A percentile compares a stretch with the other conserved stretches of the same genome.
Conservation (phyloP, 306 rosid genomes). For the Chamaecrista fasciculata region DNA sequence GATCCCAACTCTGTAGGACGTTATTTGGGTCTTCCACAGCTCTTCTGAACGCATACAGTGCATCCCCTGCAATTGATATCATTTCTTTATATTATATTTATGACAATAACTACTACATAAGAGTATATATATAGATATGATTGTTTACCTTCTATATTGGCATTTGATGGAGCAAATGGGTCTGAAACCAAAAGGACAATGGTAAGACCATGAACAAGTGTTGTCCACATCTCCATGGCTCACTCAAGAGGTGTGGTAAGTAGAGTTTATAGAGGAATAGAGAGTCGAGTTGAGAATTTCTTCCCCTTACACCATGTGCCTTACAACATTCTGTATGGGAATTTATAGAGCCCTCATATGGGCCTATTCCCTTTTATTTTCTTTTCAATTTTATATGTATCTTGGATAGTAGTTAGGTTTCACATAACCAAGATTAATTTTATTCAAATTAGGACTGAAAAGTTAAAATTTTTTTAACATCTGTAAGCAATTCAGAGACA, state of each 20-base stretch:
- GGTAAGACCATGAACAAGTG: conserved; percentile 31
- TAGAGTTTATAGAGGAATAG: not conserved
- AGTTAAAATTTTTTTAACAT: too few relatives aligned
- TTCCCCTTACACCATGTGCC: not conserved
- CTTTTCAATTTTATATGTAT: not conserved
- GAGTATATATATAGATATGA: not conserved
- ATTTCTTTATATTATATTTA: too few relatives aligned
- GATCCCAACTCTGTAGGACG: conserved; percentile 86
- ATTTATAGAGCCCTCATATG: conserved; percentile 58
- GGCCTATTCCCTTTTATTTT: too few relatives aligned
- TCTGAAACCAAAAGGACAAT: conserved; percentile 35
- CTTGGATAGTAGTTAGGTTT: too few relatives aligned
- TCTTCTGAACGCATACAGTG: conserved; percentile 72
- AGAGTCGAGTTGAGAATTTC: not conserved
- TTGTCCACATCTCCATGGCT: conserved; percentile 42
- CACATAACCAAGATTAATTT: too few relatives aligned
- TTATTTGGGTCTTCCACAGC: conserved; percentile 66
- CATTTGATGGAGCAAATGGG: conserved; percentile 34
- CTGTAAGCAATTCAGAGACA: too few relatives aligned
- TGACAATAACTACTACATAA: too few relatives aligned
- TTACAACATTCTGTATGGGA: conserved; percentile 29
- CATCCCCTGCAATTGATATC: conserved; percentile 92
- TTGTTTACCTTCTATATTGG: conserved; percentile 70
- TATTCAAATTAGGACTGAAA: too few relatives aligned
- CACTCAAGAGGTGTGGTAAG: not conserved